Evolutionary conservation across 2,329 filamentous ascomycete species (phyloP), one percentile per base, ranked within the genome.

Genomic region (Helicocarpus griseus): DNA sequence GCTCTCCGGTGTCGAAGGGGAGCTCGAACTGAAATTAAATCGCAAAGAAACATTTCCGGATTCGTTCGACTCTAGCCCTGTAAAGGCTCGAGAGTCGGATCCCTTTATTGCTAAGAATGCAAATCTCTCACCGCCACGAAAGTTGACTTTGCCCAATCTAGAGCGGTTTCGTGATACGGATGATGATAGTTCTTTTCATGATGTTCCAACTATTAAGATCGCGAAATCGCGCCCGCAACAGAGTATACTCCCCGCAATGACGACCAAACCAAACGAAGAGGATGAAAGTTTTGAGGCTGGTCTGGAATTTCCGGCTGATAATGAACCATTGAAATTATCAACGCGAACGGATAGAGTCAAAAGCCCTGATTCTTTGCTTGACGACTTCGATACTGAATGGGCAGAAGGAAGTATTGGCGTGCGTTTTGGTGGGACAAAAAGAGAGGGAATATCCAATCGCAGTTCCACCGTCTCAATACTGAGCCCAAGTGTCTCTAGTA

Each of bases 401-500:
- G 88, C 86, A 49, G 93, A 97, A 69, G 90, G 89, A 51, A 96
- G 90, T 65, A 76, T 96, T 53, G 89, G 91, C 36, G 95, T 91
- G 41, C 81, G 91, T 52, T 91, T 90, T 69, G 90, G 87, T 36
- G 91, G 91, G 41, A 95, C 89, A 13, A 80, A 83, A 57, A 82
- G 88, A 60, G 88, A 91, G 62, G 79, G 77, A n/a, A 82, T 81
- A 38, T 90, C 88, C 46, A 83, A 83, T 61, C 83, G 88, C 61
- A 93, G 88, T 72, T 95, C 89, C 1, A 91, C 89, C 17, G 82
- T 85, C 33, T 95, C 90, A 36, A 87, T 88, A 26, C 79, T 96
- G 66, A 97, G 91, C 64, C 91, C 93, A 13, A 97, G 90, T 66
- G 80, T 95, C 51, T 87, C 89, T 19, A 97, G 91, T 68, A 83